These are phyloP conservation scores for Emmonsiellopsis sp. DNA, from an alignment of 2,329 filamentous ascomycete species.

Conservation along the genomic window DNA sequence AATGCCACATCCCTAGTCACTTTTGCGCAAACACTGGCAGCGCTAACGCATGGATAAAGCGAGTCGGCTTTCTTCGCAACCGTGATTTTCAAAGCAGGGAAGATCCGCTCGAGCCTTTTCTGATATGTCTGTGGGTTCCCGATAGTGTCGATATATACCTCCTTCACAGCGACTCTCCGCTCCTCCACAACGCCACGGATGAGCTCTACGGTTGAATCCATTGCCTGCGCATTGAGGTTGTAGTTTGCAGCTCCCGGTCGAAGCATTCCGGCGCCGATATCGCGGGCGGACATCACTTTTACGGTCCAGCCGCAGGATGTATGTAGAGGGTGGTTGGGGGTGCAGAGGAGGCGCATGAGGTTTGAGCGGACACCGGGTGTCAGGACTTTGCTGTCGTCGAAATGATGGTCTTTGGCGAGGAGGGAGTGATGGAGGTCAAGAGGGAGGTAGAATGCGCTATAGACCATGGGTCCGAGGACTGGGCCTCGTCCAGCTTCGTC, in stretches of 20 bases:
- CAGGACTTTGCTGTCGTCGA: conserved; percentile 91
- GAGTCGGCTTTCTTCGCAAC: conserved; percentile 90
- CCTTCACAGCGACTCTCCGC: conserved; percentile 66
- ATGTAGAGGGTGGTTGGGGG: conserved; percentile 48
- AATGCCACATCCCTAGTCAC: conserved; percentile 87
- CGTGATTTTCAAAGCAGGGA: conserved; percentile 66
- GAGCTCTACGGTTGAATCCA: conserved; percentile 80
- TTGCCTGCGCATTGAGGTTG: conserved; percentile 92
- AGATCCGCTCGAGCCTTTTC: conserved; percentile 70
- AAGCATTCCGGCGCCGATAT: conserved; percentile 74
- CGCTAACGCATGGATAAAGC: conserved; percentile 84
- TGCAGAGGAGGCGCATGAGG: conserved; percentile 66
- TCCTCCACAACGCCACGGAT: conserved; percentile 67
- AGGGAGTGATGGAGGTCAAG: conserved; percentile 59
- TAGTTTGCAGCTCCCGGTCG: conserved; percentile 49
- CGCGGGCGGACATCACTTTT: conserved; percentile 68
- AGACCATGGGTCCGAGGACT: conserved; percentile 71
- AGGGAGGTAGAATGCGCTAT: conserved; percentile 62
- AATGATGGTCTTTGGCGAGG: conserved; percentile 70
- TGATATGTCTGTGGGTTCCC: conserved; percentile 78
- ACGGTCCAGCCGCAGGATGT: conserved; percentile 74
- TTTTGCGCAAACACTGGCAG: conserved; percentile 90
- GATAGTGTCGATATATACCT: conserved; percentile 94
- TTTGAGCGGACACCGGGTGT: conserved; percentile 67
- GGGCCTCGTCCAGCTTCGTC: conserved; percentile 92